A percentile compares a stretch with the other conserved stretches of the same genome.
These are phyloP conservation scores for Colletotrichum siamense DNA, from an alignment of 2,329 filamentous ascomycete species.

Conservation along the genomic window DNA sequence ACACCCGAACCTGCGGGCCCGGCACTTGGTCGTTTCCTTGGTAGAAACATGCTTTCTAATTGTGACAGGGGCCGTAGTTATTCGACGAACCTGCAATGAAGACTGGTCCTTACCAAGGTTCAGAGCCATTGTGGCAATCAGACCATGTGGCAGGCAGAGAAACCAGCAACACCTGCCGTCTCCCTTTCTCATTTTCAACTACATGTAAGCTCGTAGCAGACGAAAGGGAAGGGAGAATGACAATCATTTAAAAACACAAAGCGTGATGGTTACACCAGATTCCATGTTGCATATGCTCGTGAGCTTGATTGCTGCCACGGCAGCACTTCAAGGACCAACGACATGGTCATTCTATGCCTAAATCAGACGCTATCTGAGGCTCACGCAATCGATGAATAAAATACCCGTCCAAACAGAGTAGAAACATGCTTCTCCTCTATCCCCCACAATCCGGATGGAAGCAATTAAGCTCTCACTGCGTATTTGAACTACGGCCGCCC, in stretches of 20 bases:
- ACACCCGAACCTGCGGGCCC: neutral
- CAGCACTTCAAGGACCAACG: too few species aligned
- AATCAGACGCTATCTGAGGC: too few species aligned
- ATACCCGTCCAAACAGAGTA: too few species aligned
- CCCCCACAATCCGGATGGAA: neutral
- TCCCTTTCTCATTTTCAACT: rapidly evolving
- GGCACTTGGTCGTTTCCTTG: neutral
- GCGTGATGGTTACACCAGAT: too few species aligned
- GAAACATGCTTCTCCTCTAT: neutral
- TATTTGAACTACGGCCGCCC: neutral
- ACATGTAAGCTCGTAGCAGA: too few species aligned
- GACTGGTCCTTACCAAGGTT: neutral
- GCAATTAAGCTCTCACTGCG: neutral
- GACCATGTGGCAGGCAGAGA: neutral
- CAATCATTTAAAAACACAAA: too few species aligned
- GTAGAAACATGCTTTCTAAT: neutral
- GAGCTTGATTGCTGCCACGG: too few species aligned
- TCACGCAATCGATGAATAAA: too few species aligned
- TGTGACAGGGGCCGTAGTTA: neutral
- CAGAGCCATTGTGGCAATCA: neutral
- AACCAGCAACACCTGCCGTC: neutral
- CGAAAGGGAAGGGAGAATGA: too few species aligned
- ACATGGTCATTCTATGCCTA: too few species aligned
- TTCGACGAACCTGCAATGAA: neutral
- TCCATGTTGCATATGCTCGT: too few species aligned